These are phyloP conservation scores for Tetragonia tetragonoides DNA, from an alignment of 148 eudicot species.

Conservation along the genomic window DNA sequence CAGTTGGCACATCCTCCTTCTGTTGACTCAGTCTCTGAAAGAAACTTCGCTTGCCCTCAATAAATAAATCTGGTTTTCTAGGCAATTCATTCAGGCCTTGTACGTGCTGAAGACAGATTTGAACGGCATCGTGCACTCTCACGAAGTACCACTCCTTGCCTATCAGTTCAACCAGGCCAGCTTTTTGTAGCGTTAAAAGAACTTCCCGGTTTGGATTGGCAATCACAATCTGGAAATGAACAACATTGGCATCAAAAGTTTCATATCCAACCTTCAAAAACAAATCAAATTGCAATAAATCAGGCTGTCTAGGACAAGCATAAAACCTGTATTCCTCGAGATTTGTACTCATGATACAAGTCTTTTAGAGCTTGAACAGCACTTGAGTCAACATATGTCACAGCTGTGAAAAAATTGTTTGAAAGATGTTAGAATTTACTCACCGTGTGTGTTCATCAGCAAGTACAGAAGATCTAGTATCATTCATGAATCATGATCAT, in stretches of 20 bases:
- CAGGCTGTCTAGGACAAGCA: not conserved
- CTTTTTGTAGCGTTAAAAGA: conserved; percentile 60
- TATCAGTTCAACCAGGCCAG: conserved; percentile 79
- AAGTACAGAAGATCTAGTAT: too few relatives aligned
- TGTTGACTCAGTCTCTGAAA: conserved; percentile 48
- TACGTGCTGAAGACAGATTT: conserved; percentile 82
- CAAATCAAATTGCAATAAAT: not conserved
- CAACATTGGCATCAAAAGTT: not conserved
- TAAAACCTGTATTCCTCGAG: conserved; percentile 81
- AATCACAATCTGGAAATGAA: conserved; percentile 58
- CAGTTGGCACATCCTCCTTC: conserved; percentile 36
- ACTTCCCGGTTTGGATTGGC: conserved; percentile 90
- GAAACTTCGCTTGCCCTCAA: conserved; percentile 37
- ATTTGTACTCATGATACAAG: conserved; percentile 78
- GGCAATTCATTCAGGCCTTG: conserved; percentile 46
- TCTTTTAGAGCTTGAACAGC: conserved; percentile 86
- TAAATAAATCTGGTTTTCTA: conserved; percentile 29
- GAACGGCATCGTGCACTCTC: conserved; percentile 94
- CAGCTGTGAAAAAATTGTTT: conserved; percentile 42
- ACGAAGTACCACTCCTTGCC: conserved; percentile 98
- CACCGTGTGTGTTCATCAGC: not conserved
- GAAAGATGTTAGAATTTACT: not conserved
- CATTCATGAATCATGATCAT: too few relatives aligned
- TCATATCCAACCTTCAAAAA: not conserved
- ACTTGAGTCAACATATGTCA: conserved; percentile 85